Percentiles rank a stretch among this genome's conserved stretches.
Conservation (phyloP, 1,284 basidiomycete genomes). For the Coniophora puteana region DNA sequence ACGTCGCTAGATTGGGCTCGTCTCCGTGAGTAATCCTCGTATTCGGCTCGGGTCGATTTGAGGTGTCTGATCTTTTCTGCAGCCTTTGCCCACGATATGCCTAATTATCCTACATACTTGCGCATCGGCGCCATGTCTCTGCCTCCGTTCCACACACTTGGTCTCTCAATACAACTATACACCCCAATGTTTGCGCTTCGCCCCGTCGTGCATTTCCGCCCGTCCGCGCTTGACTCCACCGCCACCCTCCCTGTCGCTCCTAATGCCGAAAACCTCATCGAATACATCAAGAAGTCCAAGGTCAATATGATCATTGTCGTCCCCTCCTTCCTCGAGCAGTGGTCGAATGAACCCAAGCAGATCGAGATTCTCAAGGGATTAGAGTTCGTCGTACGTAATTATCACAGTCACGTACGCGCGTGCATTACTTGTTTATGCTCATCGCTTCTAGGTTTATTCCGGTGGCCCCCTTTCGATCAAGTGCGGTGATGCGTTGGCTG, state of each 20-base stretch:
- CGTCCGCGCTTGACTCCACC: constrained; percentile 12
- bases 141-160: constrained; percentile 18
- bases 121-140: constrained; percentile 9
- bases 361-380: constrained; percentile 10
- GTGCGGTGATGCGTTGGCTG: constrained; percentile 17
- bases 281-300: constrained; percentile 10
- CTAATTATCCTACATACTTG: constrained; percentile 5
- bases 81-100: too few relatives aligned
- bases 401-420: background rate
- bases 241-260: constrained; percentile 12
- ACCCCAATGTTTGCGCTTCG: constrained; percentile 12
- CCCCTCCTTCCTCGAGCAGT: constrained; percentile 10
- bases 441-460: constrained; percentile 12
- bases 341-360: constrained; percentile 5
- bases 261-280: constrained; percentile 16
- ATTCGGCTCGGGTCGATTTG: too few relatives aligned
- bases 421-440: background rate
- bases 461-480: constrained; percentile 18
- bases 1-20: constrained; percentile 14
- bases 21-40: constrained; percentile 13
- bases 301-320: constrained; percentile 6
- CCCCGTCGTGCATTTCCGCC: constrained; percentile 13
- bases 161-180: constrained; percentile 13
- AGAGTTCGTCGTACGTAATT: constrained; percentile 15
- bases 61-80: too few relatives aligned